Conservation (phyloP, 176 grass and related monocot species). For the Dendrocalamus sinicus region DNA sequence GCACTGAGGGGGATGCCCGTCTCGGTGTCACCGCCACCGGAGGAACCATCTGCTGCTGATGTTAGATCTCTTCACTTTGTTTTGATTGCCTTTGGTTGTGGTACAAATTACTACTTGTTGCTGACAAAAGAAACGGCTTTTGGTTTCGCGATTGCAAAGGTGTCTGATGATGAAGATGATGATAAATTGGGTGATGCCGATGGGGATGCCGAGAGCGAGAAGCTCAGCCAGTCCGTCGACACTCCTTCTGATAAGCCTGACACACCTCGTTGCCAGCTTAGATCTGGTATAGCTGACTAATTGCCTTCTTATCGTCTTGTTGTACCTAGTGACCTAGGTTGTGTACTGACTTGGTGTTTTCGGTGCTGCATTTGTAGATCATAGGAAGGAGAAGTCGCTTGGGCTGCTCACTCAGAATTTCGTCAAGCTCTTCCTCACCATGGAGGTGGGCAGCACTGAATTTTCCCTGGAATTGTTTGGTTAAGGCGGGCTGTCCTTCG, state of each 20-base stretch:
- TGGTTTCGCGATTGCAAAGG: constrained; percentile 36
- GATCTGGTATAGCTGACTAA: constrained; percentile 59
- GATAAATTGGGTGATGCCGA: constrained; percentile 53
- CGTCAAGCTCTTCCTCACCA: constrained; percentile 86
- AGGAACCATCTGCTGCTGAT: constrained; percentile 49
- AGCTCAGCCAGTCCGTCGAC: constrained; percentile 43
- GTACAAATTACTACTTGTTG: constrained; percentile 19
- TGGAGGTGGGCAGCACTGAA: constrained; percentile 55
- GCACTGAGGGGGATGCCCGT: constrained; percentile 48
- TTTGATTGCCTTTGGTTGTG: not conserved
- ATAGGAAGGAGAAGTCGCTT: constrained; percentile 88
- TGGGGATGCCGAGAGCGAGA: constrained; percentile 59
- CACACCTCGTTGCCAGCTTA: constrained; percentile 34
- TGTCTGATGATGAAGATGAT: constrained; percentile 73
- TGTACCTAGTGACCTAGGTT: not conserved
- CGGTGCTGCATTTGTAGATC: constrained; percentile 41
- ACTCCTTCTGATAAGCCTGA: constrained; percentile 45
- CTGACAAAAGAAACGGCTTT: not conserved
- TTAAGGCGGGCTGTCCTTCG: not conserved
- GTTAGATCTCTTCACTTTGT: constrained; percentile 27
- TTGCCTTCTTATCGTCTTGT: not conserved
- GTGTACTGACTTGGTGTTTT: not conserved
- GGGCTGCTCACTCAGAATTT: constrained; percentile 93
- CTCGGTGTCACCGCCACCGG: constrained; percentile 13
- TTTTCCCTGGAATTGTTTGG: not conserved